Conservation (phyloP, 108 stramenopile genomes). For the Pseudonitzschia multistriata region DNA sequence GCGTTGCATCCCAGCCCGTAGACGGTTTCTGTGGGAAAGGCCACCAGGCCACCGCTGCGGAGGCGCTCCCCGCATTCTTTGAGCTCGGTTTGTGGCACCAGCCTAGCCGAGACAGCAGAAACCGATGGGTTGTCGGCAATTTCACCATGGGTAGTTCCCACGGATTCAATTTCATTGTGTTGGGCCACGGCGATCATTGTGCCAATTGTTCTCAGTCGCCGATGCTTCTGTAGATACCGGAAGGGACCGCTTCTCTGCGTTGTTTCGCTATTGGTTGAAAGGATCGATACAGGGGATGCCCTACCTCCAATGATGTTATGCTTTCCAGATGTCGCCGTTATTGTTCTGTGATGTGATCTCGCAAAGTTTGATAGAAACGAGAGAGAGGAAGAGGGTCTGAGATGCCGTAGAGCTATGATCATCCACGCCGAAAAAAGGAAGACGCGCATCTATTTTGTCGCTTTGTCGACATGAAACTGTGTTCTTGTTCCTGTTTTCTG, state of each 20-base stretch:
- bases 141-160: no score
- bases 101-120: background rate
- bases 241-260: background rate
- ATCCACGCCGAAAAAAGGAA: conserved; percentile 6
- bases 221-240: background rate
- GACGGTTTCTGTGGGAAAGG: conserved; percentile 97
- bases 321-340: no score
- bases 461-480: background rate
- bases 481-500: no score
- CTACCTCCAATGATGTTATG: no score
- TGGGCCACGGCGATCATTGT: background rate
- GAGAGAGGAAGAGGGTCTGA: conserved; percentile 10
- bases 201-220: background rate
- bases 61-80: conserved; percentile 61
- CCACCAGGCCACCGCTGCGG: conserved; percentile 67
- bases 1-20: conserved; percentile 99
- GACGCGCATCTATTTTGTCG: background rate
- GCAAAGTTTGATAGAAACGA: background rate
- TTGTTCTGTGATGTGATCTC: background rate
- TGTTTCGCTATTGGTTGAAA: no score
- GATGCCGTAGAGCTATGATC: background rate
- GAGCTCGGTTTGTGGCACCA: background rate
- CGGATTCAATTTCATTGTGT: background rate
- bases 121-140: background rate
- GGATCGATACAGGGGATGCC: no score